phyloP scores from a whole-genome alignment of 1,284 basidiomycete species.

The Puccinia triticina region DNA sequence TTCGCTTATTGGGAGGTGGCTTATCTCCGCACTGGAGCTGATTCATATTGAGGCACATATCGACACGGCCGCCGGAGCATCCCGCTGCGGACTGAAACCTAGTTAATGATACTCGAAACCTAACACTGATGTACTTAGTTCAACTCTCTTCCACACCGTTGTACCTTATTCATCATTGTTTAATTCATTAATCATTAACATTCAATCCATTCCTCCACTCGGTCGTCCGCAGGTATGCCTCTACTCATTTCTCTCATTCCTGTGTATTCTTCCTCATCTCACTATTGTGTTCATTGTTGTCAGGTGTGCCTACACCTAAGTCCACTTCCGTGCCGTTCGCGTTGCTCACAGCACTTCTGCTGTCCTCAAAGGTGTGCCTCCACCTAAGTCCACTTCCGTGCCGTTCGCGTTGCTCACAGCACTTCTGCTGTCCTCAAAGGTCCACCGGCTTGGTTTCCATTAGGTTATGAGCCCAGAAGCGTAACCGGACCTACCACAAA shows the following conservation, averaged over 20 bases:
- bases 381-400: no score
- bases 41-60: background rate
- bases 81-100: background rate
- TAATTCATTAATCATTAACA: background rate
- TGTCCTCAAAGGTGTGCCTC: no score
- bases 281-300: background rate
- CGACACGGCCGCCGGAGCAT: background rate
- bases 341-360: no score
- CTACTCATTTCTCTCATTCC: background rate
- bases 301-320: no score
- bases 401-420: no score
- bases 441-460: no score
- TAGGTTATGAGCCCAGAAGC: no score
- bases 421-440: no score
- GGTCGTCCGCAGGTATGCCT: background rate
- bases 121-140: background rate
- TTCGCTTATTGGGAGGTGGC: no score
- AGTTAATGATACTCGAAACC: background rate
- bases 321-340: no score
- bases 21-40: no score
- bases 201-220: background rate
- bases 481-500: no score
- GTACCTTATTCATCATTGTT: background rate
- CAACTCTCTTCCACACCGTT: background rate
- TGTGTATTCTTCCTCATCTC: background rate